These are phyloP conservation scores for Pneumocystis wakefieldiae DNA, from an alignment of 1,139 yeast genomes.

Conservation along the genomic window DNA sequence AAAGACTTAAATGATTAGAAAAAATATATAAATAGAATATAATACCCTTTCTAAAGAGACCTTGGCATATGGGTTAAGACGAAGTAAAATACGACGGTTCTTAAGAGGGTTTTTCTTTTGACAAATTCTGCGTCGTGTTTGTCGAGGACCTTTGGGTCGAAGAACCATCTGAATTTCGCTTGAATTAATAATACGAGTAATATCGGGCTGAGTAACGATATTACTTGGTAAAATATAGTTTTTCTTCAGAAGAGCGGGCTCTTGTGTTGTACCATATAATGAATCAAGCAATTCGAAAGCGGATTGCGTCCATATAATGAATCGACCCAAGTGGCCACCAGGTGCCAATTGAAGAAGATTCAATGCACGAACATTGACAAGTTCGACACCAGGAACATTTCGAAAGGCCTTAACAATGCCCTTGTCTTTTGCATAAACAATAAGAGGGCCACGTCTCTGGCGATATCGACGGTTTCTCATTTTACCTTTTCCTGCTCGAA, in stretches of 20 bases:
- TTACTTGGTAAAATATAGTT: slow-evolving; percentile 86
- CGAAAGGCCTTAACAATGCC: slow-evolving; percentile 98
- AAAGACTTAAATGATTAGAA: neutral
- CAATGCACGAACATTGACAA: slow-evolving; percentile 80
- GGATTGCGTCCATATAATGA: slow-evolving; percentile 97
- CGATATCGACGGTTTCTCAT: slow-evolving; percentile 99
- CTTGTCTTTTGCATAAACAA: slow-evolving; percentile 87
- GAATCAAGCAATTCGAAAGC: slow-evolving; percentile 95
- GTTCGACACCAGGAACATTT: slow-evolving; percentile 99
- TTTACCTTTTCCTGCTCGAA: slow-evolving; percentile 99
- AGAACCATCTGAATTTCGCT: slow-evolving; percentile 96
- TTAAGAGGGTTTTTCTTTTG: slow-evolving; percentile 99
- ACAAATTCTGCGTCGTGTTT: slow-evolving; percentile 88
- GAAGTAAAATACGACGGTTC: slow-evolving; percentile 96
- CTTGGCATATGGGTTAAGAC: slow-evolving; percentile 99
- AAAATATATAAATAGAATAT: neutral
- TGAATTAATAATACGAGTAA: slow-evolving; percentile 95
- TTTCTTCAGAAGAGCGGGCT: slow-evolving; percentile 61
- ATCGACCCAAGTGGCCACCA: slow-evolving; percentile 99
- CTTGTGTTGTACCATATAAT: slow-evolving; percentile 89
- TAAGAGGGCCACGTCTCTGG: slow-evolving; percentile 99
- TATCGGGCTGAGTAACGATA: slow-evolving; percentile 92
- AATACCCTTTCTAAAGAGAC: slow-evolving; percentile 26
- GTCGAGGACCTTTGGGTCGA: slow-evolving; percentile 90
- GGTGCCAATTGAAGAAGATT: slow-evolving; percentile 99